Percentiles rank a stretch among this genome's conserved stretches.
Evolutionary conservation across 768 basidiomycete species (phyloP).

Genomic region (Plicaturopsis crispa): DNA sequence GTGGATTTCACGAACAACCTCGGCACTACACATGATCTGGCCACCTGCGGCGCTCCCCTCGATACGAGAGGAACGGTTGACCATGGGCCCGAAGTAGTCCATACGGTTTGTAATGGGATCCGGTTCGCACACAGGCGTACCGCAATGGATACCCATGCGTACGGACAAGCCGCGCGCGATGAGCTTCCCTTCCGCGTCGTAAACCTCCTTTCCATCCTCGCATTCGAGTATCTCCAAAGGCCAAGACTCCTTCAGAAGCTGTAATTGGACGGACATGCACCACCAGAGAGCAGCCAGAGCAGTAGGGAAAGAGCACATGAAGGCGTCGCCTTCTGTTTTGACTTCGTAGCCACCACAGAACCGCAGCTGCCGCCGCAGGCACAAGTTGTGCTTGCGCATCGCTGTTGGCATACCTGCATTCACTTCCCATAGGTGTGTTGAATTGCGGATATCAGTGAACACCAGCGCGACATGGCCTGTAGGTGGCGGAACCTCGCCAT

Average conservation of each 20-base stretch:
- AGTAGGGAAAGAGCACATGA: conserved; percentile 97
- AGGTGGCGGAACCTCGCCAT: conserved; percentile 77
- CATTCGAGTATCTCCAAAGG: conserved; percentile 90
- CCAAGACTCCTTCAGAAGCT: conserved; percentile 80
- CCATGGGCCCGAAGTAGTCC: conserved; percentile 98
- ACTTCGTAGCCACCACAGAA: conserved; percentile 96
- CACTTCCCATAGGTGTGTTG: conserved; percentile 93
- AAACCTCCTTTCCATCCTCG: conserved; percentile 80
- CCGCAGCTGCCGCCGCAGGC: conserved; percentile 80
- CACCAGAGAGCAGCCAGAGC: conserved; percentile 84
- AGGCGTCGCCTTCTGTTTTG: conserved; percentile 98
- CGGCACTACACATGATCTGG: conserved; percentile 87
- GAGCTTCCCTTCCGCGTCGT: conserved; percentile 55
- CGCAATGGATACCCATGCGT: conserved; percentile 97
- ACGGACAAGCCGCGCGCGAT: conserved; percentile 87
- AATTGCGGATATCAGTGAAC: conserved; percentile 97
- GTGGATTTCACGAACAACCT: conserved; percentile 75
- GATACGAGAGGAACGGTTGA: conserved; percentile 88
- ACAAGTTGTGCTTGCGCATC: conserved; percentile 81
- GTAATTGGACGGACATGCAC: conserved; percentile 79
- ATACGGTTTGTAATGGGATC: conserved; percentile 91
- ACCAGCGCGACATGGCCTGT: conserved; percentile 85
- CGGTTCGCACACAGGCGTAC: conserved; percentile 79
- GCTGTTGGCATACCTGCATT: conserved; percentile 94
- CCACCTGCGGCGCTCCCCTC: conserved; percentile 80